A percentile compares a stretch with the other conserved stretches of the same genome.
These are phyloP conservation scores for Pichia terricola DNA, from an alignment of 1,139 yeast genomes.

Conservation along the genomic window DNA sequence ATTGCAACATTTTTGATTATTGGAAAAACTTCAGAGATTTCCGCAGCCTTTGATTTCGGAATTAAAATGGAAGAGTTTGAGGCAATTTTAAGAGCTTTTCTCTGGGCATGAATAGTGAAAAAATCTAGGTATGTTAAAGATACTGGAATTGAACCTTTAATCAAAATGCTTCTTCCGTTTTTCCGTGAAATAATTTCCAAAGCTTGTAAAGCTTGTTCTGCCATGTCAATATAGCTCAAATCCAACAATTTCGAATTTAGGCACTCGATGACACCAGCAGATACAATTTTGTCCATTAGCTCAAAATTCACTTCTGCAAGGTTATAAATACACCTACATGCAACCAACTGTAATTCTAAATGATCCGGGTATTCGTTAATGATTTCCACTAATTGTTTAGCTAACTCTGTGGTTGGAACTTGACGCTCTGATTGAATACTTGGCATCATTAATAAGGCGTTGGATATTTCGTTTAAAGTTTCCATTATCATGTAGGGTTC, in stretches of 20 bases:
- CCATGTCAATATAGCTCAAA: conserved; percentile 77
- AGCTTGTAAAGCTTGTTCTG: conserved; percentile 84
- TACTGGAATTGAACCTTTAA: conserved; percentile 55
- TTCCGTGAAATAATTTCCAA: conserved; percentile 58
- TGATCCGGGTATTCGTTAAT: conserved; percentile 57
- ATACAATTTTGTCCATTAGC: conserved; percentile 54
- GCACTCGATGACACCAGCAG: conserved; percentile 57
- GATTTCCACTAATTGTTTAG: conserved; percentile 48
- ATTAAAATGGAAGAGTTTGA: conserved; percentile 63
- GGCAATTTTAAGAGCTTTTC: conserved; percentile 69
- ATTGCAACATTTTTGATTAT: conserved; percentile 52
- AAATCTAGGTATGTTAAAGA: conserved; percentile 76
- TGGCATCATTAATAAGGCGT: conserved; percentile 52
- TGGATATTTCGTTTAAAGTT: conserved; percentile 54
- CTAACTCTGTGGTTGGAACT: conserved; percentile 52
- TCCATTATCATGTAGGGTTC: conserved; percentile 44
- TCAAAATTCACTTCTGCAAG: conserved; percentile 69
- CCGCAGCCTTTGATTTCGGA: conserved; percentile 34
- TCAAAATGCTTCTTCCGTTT: conserved; percentile 40
- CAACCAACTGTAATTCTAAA: conserved; percentile 70
- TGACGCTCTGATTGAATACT: conserved; percentile 53
- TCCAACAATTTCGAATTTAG: conserved; percentile 62
- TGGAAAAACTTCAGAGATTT: conserved; percentile 50
- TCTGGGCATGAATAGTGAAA: conserved; percentile 81
- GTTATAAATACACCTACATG: conserved; percentile 80